Evolutionary conservation across 805 yeast species (phyloP), one percentile per base, ranked within the genome.

Genomic region (Candida schatavii): DNA sequence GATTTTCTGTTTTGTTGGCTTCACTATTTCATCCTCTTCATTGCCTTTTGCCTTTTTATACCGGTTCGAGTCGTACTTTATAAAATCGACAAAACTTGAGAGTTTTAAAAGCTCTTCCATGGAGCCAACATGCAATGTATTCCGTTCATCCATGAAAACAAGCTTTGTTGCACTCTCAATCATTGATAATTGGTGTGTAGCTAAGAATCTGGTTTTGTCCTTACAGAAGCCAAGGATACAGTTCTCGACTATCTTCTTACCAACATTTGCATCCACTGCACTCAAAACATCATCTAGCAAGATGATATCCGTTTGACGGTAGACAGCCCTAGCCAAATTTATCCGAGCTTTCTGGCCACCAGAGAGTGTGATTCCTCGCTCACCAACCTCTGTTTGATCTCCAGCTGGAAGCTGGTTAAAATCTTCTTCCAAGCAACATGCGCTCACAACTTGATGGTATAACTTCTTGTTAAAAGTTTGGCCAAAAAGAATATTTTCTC

Each of bases 341-440:
- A 85, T 74, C 56, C 95, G 75, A 0, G 93, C 90, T 64, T 86
- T 86, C 57, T 86, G 95, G 37, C 95, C 95, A 41, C 95, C 95
- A n/a, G 90, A 83, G 28, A 86, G 62, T 0, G 90, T 85, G 40
- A 86, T 80, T 52, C 95, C 95, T 58, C 88, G 74, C 57, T 86
- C 95, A 44, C 95, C 95, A 49, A 86, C 84, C 55, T 83, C 85
- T 0, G 93, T 85, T 41, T 59, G 52, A 50, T 86, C 95, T 22
- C 90, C 90, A 27, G 81, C 86, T 4, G 85, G 82, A 21, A 87
- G 61, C 29, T 76, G 71, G 2, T 75, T 73, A 46, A 86, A 68
- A 60, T 86, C 95, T 31, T 74, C 75, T 23, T 64, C 66, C 43
- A 86, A 61, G 0, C 87, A 82, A 59, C 95, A 86, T 1, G 81